Conservation (phyloP, 2,329 filamentous ascomycete species). For the Madurella mycetomatis region DNA sequence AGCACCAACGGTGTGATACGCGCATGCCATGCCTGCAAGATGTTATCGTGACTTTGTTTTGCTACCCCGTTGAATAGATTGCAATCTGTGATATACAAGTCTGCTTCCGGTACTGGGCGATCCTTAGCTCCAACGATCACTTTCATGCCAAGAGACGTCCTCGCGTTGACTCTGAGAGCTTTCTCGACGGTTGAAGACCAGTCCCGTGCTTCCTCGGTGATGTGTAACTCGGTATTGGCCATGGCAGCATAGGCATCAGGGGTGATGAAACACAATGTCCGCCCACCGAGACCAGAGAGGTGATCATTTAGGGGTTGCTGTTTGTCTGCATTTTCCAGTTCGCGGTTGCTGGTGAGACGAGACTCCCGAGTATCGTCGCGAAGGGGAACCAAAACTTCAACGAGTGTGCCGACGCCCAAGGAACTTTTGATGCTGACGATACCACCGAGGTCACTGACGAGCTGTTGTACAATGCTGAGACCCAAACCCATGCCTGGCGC, state of each 20-base stretch:
- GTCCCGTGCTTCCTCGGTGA: slow-evolving; percentile 4
- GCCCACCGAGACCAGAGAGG: background rate
- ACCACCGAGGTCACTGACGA: slow-evolving; percentile 56
- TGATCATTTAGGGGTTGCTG: background rate
- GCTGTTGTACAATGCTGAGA: slow-evolving; percentile 57
- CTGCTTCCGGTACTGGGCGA: slow-evolving; percentile 13
- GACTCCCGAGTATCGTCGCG: background rate
- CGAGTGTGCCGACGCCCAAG: slow-evolving; percentile 30
- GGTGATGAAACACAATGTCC: slow-evolving; percentile 16
- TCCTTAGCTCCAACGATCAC: slow-evolving; percentile 9
- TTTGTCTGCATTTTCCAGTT: background rate
- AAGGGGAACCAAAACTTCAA: slow-evolving; percentile 20
- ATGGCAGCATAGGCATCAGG: slow-evolving; percentile 7
- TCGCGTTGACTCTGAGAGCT: slow-evolving; percentile 15
- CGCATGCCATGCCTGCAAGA: background rate
- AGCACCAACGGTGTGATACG: slow-evolving; percentile 13
- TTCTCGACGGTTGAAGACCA: slow-evolving; percentile 15
- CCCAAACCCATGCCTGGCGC: slow-evolving; percentile 60
- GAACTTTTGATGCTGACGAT: slow-evolving; percentile 53
- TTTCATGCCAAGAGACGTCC: slow-evolving; percentile 13
- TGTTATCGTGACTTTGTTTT: background rate
- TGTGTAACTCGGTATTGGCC: background rate
- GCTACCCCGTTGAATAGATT: background rate
- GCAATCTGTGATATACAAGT: slow-evolving; percentile 21
- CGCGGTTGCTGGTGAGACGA: background rate